Conservation (phyloP, 1,139 yeast species). For the Blastobotrys indianensis region DNA sequence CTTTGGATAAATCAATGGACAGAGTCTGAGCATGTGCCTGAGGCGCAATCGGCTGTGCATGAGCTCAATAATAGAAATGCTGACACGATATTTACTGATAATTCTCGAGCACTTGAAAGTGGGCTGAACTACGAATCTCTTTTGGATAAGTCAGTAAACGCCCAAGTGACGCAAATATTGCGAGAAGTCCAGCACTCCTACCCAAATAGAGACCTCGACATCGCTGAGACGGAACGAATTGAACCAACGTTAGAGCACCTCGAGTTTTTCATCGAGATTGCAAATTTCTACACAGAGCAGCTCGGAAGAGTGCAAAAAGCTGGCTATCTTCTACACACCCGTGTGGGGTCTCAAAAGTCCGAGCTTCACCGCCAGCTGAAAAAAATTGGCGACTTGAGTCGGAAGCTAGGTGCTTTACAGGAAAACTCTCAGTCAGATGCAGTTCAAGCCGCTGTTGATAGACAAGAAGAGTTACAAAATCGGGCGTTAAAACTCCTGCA, state of each 20-base stretch:
- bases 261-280: constrained; percentile 24
- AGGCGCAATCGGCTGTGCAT: neutral
- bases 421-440: constrained; percentile 11
- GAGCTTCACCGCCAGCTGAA: constrained; percentile 38
- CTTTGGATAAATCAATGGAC: constrained; percentile 14
- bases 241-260: constrained; percentile 22
- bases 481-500: constrained; percentile 33
- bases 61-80: neutral
- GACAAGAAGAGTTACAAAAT: constrained; percentile 32
- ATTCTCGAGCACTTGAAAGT: too few species aligned
- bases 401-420: constrained; percentile 26
- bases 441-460: constrained; percentile 19
- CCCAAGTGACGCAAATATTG: too few species aligned
- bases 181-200: too few species aligned
- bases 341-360: constrained; percentile 31
- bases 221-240: constrained; percentile 13
- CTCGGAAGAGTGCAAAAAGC: constrained; percentile 28
- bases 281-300: constrained; percentile 26
- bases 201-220: neutral
- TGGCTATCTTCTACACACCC: constrained; percentile 30
- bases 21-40: neutral
- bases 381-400: constrained; percentile 20
- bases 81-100: too few species aligned
- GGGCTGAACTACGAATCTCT: constrained; percentile 2
- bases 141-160: neutral